phyloP scores from a whole-genome alignment of 306 rosid species.

The Medicago arabica region DNA sequence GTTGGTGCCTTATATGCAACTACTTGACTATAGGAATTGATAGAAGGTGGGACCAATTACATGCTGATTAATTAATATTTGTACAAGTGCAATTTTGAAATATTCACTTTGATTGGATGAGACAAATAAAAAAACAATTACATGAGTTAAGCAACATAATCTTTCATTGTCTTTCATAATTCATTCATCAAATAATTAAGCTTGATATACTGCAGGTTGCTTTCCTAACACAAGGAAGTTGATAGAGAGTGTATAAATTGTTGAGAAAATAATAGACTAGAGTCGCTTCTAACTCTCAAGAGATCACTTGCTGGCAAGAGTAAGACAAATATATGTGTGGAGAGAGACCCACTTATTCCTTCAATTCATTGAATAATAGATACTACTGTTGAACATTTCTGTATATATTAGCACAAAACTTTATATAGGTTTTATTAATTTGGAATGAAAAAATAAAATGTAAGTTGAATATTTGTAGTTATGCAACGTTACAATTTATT shows the following conservation, averaged over 20 bases:
- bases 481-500: too few species aligned
- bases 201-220: slow-evolving; percentile 48
- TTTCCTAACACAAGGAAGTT: slow-evolving; percentile 48
- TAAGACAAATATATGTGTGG: slow-evolving; percentile 39
- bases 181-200: slow-evolving; percentile 35
- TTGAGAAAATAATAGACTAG: slow-evolving; percentile 42
- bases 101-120: slow-evolving; percentile 44
- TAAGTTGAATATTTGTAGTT: too few species aligned
- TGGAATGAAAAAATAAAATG: too few species aligned
- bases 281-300: slow-evolving; percentile 45
- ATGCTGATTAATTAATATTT: slow-evolving; percentile 39
- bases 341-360: neutral
- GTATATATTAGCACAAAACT: neutral
- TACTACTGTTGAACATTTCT: neutral
- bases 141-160: slow-evolving; percentile 49
- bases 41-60: slow-evolving; percentile 56
- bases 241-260: slow-evolving; percentile 39
- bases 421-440: too few species aligned
- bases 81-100: slow-evolving; percentile 28
- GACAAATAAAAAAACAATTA: slow-evolving; percentile 28
- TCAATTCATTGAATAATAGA: neutral
- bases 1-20: slow-evolving; percentile 49
- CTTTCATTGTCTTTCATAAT: slow-evolving; percentile 28
- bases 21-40: slow-evolving; percentile 42
- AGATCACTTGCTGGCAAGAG: slow-evolving; percentile 53